Percentiles rank a stretch among this genome's conserved stretches.
Evolutionary conservation across 139 green algal genomes (phyloP).

Genomic region (Tetraselmis striata): DNA sequence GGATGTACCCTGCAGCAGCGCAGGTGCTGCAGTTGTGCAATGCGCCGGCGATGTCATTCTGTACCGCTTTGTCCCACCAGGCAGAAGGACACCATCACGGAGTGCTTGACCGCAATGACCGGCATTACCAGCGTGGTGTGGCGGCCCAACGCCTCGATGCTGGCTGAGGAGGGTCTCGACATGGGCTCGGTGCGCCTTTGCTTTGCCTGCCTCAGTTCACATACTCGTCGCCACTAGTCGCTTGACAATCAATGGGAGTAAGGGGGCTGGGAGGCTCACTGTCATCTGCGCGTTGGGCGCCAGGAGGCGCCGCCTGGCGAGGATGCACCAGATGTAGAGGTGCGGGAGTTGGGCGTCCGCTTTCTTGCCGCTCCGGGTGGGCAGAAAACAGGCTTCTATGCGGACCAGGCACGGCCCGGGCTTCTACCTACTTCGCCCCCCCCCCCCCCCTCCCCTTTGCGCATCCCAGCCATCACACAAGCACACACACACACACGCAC

Average conservation of each 20-base stretch:
- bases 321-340: slow-evolving; percentile 26
- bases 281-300: too few species aligned
- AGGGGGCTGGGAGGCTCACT: too few species aligned
- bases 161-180: slow-evolving; percentile 54
- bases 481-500: too few species aligned
- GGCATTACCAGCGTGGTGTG: slow-evolving; percentile 38
- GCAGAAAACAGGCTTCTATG: slow-evolving; percentile 79
- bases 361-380: slow-evolving; percentile 30
- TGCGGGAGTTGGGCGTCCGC: slow-evolving; percentile 43
- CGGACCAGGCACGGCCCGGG: slow-evolving; percentile 34
- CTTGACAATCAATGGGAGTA: too few species aligned
- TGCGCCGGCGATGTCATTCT: too few species aligned
- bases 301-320: too few species aligned
- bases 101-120: slow-evolving; percentile 5
- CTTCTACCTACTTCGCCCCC: neutral
- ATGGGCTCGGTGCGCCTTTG: neutral
- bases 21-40: too few species aligned
- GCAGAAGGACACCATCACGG: slow-evolving; percentile 3
- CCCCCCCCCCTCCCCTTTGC: neutral
- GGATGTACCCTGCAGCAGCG: too few species aligned
- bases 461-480: too few species aligned
- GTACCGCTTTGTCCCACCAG: too few species aligned
- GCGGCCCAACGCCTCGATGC: slow-evolving; percentile 44
- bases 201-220: too few species aligned
- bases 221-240: too few species aligned